A percentile compares a stretch with the other conserved stretches of the same genome.
These are phyloP conservation scores for Cronartium quercuum DNA, from an alignment of 1,284 basidiomycete species.

Conservation along the genomic window DNA sequence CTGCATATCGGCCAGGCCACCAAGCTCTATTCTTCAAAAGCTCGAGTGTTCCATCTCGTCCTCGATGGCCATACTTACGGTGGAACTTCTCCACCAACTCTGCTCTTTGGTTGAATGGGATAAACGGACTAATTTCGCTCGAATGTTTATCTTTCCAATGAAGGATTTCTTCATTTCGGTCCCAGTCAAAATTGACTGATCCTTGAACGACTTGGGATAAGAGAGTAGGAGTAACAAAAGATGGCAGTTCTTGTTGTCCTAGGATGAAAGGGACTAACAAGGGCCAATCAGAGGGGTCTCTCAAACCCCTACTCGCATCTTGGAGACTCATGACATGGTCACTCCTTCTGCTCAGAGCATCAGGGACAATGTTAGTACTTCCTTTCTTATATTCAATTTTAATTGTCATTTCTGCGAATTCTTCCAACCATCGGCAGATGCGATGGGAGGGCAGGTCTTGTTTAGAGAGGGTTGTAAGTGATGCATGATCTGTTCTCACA, in stretches of 20 bases:
- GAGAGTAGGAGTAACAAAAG: background rate
- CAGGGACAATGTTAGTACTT: background rate
- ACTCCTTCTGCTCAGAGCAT: constrained; percentile 3
- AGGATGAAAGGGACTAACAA: background rate
- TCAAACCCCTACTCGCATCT: background rate
- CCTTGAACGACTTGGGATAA: background rate
- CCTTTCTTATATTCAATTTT: constrained; percentile 42
- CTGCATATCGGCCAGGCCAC: background rate
- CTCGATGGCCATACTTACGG: background rate
- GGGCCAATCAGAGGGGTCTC: background rate
- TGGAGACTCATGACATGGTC: background rate
- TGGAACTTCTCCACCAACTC: background rate
- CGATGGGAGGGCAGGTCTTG: background rate
- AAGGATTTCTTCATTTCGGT: background rate
- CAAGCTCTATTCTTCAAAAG: background rate
- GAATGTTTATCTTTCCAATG: background rate
- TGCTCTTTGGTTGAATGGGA: background rate
- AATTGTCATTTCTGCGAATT: background rate
- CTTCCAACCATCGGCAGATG: background rate
- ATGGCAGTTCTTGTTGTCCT: background rate
- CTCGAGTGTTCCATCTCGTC: background rate
- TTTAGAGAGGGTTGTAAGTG: background rate
- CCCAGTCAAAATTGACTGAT: background rate
- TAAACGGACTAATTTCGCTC: background rate
- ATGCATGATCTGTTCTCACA: background rate